Base-by-base conservation (phyloP, 768 basidiomycete species). In the Royoungia palumana region DNA sequence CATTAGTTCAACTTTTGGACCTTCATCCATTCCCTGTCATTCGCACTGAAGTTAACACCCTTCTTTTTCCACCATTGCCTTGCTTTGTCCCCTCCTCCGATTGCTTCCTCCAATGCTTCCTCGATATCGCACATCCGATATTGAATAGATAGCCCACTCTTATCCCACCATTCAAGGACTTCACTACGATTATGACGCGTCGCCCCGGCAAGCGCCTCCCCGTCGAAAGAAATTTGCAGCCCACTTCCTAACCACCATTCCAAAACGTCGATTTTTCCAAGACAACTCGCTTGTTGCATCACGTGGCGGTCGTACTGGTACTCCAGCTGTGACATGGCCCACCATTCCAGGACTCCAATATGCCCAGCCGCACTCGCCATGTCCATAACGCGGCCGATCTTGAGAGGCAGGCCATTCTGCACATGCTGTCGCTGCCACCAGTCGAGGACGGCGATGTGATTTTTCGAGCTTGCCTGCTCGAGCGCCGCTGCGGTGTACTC, bases 101-200 rank as follows among this genome's bases (percentile, higher is more conserved):
- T 86, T 0, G 87, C 85, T 56, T 94, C 91, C 63, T 93, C 91
- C 57, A 94, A 66, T 4, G 91, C 91, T 72, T 93, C 91, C 62
- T 94, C 91, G 42, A 94, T 83, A 64, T 94, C 91, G 62, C 91
- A 93, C 78, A 91, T 83, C 45, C 92, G 80, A 67, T 91, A 94
- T 59, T 88, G 87, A 49, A 93, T 81, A 4, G 86, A 77, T 42
- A 93, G 71, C 7, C 85, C 85, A 35, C 80, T 85, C 59, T 78
- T 79, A 53, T 88, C 79, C 92, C 92, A 94, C 91, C 91, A 94
- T 53, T 89, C 84, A 20, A 94, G 70, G 25, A 91, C 86, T 55
- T 87, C 85, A 21, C 85, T 83, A 35, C 86, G 77, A 55, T 91
- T 89, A 65, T 90, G 83, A 57, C 83, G 75, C 22, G 91, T 92